These are phyloP conservation scores for Sequoiadendron giganteum DNA, from an alignment of 75 land plant genomes.

Conservation along the genomic window DNA sequence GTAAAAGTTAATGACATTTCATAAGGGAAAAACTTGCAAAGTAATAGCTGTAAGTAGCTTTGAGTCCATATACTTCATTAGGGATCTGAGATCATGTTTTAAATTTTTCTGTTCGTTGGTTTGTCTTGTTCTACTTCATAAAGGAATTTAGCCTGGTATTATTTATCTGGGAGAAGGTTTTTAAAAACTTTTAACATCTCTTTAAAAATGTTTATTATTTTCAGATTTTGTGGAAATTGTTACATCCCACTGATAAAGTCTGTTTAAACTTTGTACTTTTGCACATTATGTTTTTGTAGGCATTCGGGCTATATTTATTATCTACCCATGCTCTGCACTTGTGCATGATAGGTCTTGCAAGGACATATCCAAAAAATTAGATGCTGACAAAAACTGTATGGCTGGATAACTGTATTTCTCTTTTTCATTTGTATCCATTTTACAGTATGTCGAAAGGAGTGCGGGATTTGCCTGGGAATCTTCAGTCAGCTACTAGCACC, in stretches of 20 bases:
- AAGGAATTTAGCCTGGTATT: neutral
- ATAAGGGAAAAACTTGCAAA: neutral
- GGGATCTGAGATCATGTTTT: neutral
- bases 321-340: neutral
- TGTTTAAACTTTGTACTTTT: neutral
- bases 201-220: neutral
- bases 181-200: neutral
- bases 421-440: neutral
- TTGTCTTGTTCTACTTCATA: neutral
- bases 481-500: slow-evolving; percentile 81
- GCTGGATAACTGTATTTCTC: neutral
- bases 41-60: neutral
- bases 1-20: neutral
- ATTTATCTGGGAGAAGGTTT: neutral
- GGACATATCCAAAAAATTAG: neutral
- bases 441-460: slow-evolving; percentile 92
- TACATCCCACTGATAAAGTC: neutral
- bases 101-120: neutral
- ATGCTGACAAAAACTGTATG: neutral
- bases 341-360: neutral
- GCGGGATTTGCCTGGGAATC: slow-evolving; percentile 82
- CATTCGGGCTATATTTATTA: neutral
- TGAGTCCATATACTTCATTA: neutral
- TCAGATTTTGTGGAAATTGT: neutral
- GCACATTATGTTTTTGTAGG: neutral